Evolutionary conservation across 495 filamentous ascomycete genomes (phyloP).

Genomic region (Pyrenula massariospora): DNA sequence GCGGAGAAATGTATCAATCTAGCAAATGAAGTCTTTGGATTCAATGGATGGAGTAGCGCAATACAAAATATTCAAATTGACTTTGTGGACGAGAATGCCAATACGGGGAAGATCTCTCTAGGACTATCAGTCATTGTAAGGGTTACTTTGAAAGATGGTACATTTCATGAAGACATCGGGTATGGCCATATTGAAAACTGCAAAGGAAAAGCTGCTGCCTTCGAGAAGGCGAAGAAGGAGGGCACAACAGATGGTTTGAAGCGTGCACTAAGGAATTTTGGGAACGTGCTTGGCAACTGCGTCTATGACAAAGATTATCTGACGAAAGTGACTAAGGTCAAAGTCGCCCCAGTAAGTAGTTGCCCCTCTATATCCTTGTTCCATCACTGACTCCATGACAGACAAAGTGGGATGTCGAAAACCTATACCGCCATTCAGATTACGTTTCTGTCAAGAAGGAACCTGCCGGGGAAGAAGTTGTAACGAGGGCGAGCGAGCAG

Average conservation of each 20-base stretch:
- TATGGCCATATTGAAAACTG: slow-evolving; percentile 93
- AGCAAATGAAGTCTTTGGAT: slow-evolving; percentile 96
- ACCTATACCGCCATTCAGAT: slow-evolving; percentile 71
- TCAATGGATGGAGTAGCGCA: slow-evolving; percentile 93
- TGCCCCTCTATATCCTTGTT: not conserved
- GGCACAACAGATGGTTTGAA: slow-evolving; percentile 92
- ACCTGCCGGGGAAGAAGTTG: slow-evolving; percentile 22
- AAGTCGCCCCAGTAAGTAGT: slow-evolving; percentile 42
- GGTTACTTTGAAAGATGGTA: slow-evolving; percentile 81
- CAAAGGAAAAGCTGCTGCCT: slow-evolving; percentile 85
- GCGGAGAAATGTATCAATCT: slow-evolving; percentile 92
- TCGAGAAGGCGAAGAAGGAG: slow-evolving; percentile 97
- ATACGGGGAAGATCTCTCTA: slow-evolving; percentile 59
- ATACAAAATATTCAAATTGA: slow-evolving; percentile 86
- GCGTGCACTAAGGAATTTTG: slow-evolving; percentile 79
- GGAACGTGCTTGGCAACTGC: slow-evolving; percentile 93
- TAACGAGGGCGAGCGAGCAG: not conserved
- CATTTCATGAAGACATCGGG: slow-evolving; percentile 93
- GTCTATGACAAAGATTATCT: slow-evolving; percentile 95
- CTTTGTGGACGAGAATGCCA: slow-evolving; percentile 61
- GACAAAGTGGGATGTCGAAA: slow-evolving; percentile 58
- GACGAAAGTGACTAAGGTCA: slow-evolving; percentile 70
- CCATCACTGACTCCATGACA: slow-evolving; percentile 14
- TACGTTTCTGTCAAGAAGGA: slow-evolving; percentile 55
- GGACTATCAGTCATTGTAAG: slow-evolving; percentile 82